Conservation (phyloP, 352 stramenopile species). For the Phytophthora brassicae region DNA sequence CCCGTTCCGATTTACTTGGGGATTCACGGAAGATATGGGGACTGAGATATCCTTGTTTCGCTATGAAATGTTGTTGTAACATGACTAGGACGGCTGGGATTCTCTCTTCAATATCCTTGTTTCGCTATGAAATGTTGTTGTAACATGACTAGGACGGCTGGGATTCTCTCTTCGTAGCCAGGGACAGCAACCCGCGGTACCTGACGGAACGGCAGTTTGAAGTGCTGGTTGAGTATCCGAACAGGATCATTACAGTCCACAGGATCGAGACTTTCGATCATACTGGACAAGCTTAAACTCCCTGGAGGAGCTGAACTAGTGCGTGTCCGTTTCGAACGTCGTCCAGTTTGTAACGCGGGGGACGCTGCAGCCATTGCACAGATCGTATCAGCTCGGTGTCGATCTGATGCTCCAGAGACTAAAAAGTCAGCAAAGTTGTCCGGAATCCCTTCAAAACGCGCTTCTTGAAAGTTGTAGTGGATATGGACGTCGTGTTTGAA, state of each 20-base stretch:
- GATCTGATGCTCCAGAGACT: conserved; percentile 27
- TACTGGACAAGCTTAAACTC: conserved; percentile 36
- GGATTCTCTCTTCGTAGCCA: conserved; percentile 79
- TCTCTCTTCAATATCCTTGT: conserved; percentile 60
- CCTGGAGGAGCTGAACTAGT: conserved; percentile 39
- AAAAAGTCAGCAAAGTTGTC: conserved; percentile 81
- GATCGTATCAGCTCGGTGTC: conserved; percentile 24
- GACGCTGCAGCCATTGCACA: conserved; percentile 10
- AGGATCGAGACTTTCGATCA: conserved; percentile 29
- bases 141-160: conserved; percentile 87
- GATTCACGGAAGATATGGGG: conserved; percentile 90
- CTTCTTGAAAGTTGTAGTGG: conserved; percentile 85
- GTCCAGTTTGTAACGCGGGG: conserved; percentile 7
- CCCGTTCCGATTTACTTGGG: conserved; percentile 83
- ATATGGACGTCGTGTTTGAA: conserved; percentile 86
- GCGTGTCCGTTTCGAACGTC: conserved; percentile 37
- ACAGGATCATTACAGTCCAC: conserved; percentile 37
- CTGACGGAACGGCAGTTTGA: conserved; percentile 75
- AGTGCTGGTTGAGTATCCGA: conserved; percentile 81
- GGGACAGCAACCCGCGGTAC: conserved; percentile 61
- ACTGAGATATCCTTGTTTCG: conserved; percentile 58
- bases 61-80: conserved; percentile 80
- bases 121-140: conserved; percentile 77
- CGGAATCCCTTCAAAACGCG: conserved; percentile 84
- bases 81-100: conserved; percentile 87